These are phyloP conservation scores for Tolypocladium cylindrosporum DNA, from an alignment of 2,329 filamentous ascomycete species.

Conservation along the genomic window DNA sequence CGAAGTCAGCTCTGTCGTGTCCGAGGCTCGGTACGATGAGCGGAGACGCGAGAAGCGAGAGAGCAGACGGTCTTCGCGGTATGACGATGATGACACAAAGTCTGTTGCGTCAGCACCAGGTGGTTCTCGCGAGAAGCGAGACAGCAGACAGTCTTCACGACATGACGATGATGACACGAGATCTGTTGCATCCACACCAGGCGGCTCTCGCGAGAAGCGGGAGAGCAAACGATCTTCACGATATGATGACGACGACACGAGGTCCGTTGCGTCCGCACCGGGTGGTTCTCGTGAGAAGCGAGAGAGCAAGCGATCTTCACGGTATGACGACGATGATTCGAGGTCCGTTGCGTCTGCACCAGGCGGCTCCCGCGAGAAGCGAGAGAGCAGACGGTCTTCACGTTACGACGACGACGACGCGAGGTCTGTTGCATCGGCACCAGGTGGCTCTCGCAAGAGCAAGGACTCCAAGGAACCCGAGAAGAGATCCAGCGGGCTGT, in stretches of 20 bases:
- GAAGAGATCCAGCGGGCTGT: constrained; percentile 31
- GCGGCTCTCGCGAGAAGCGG: constrained; percentile 4
- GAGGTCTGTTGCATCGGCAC: constrained; percentile 19
- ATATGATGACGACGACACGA: constrained; percentile 26
- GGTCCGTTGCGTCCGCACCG: background rate
- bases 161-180: constrained; percentile 35
- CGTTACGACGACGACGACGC: constrained; percentile 36
- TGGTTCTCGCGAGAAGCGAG: constrained; percentile 4
- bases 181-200: constrained; percentile 23
- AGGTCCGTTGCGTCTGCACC: constrained; percentile 27
- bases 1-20: constrained; percentile 40
- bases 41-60: constrained; percentile 22
- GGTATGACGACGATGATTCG: constrained; percentile 32
- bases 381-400: constrained; percentile 14
- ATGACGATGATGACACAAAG: constrained; percentile 36
- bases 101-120: constrained; percentile 23
- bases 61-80: constrained; percentile 4
- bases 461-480: constrained; percentile 18
- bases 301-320: constrained; percentile 5
- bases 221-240: constrained; percentile 16
- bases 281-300: constrained; percentile 19
- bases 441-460: constrained; percentile 20
- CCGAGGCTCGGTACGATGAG: constrained; percentile 28
- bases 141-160: constrained; percentile 3
- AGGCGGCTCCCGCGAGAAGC: constrained; percentile 18